Base-by-base conservation (phyloP, 2,329 filamentous ascomycete species). In the Exophiala calicioides region DNA sequence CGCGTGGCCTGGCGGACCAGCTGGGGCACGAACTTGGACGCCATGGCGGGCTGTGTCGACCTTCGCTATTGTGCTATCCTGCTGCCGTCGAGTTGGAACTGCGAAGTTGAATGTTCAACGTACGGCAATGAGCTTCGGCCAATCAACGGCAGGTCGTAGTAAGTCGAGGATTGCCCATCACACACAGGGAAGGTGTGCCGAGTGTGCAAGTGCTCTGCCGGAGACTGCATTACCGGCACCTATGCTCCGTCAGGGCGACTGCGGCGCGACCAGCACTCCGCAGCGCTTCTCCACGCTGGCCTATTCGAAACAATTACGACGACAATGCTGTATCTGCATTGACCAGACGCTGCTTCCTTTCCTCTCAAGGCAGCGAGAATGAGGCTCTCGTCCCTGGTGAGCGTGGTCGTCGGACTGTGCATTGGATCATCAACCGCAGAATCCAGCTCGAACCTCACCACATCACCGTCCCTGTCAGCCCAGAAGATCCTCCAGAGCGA, bases 1-100 rank as follows among this genome's bases (percentile, higher is more conserved):
- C 86, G 81, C 61, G 80, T 74, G 66, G 79, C 81, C 62, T 82
- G 81, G 71, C 88, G 80, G 71, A 88, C 75, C 63, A 87, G 70
- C 66, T 85, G 78, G 36, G 88, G 86, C 52, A 84, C 79, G 66
- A 95, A 74, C 76, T 85, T 91, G 69, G 86, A 90, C 68, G 89
- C 86, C 90, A 95, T 95, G 47, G 23, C 53, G 50, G 50, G 40
- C 44, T 26, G 19, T 31, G 37, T 44, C n/a, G n/a, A n/a, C n/a
- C n/a, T n/a, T n/a, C n/a, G n/a, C n/a, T n/a, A n/a, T n/a, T n/a
- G n/a, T n/a, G n/a, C n/a, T n/a, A n/a, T n/a, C n/a, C n/a, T n/a
- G n/a, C n/a, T n/a, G n/a, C n/a, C n/a, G n/a, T n/a, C n/a, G n/a
- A n/a, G n/a, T n/a, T n/a, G 18, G 24, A 27, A 31, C 26, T 23